Evolutionary conservation across 169 alveolate species (phyloP), one percentile per base, ranked within the genome.

Genomic region (Plasmodium vinckei): DNA sequence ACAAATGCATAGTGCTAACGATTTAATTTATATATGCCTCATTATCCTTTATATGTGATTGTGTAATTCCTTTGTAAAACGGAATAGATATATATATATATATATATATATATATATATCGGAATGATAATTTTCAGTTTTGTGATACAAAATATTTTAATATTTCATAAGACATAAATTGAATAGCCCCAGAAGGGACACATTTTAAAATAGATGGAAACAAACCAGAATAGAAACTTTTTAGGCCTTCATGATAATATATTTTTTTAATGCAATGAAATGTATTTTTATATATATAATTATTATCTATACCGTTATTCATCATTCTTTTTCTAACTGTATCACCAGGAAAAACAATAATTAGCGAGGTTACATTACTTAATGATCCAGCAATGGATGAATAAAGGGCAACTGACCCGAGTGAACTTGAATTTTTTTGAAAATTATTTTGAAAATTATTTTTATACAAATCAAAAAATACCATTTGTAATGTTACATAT

Each of bases 171-270:
- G 94, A 90, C 49, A 94, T 90, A 63, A 95, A 95, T 84, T 95
- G 98, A 23, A 95, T 79, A 0, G 98, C 98, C 12, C 98, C 98
- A 1, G 98, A 94, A 15, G 98, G 98, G 9, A 95, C 60, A 68
- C 95, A 91, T 73, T 95, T 94, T 9, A 95, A 82, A 89, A 94
- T 79, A 39, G 97, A 94, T 19, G 97, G 97, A 70, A 95, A 92
- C 68, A 95, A 72, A 42, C 98, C 98, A 65, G 82, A 87, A 79
- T 95, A 95, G 70, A 94, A 91, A 70, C 73, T 64, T 65, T 63
- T 70, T 72, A 65, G 46, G 67, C 96, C 96, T 87, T 94, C 96
- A 27, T 53, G 53, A 54, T 56, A 61, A 77, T 91, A 73, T 57
- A 94, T 94, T 72, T 79, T 60, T 79, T 87, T 94, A 69, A 94